phyloP scores from a whole-genome alignment of 805 yeast species.

The Metschnikowia anglica region DNA sequence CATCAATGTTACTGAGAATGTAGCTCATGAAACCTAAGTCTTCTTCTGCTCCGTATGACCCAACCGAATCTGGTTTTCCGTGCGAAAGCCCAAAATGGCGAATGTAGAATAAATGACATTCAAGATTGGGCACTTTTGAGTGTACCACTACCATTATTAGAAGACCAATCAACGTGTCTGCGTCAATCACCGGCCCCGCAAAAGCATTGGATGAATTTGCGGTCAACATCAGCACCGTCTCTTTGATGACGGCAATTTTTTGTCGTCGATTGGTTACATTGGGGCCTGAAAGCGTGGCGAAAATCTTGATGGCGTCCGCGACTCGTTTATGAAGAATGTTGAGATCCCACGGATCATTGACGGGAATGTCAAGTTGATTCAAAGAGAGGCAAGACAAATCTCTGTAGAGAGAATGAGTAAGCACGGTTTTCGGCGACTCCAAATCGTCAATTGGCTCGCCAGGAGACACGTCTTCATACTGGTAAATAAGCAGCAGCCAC shows the following conservation, averaged over 20 bases:
- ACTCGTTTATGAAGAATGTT: constrained; percentile 43
- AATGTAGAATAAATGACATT: constrained; percentile 64
- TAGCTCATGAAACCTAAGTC: constrained; percentile 69
- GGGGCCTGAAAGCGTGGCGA: constrained; percentile 47
- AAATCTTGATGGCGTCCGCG: constrained; percentile 48
- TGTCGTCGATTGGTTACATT: constrained; percentile 40
- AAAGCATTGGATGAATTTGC: constrained; percentile 5
- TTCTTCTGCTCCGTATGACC: constrained; percentile 1
- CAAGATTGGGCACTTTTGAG: constrained; percentile 56
- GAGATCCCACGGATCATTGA: constrained; percentile 39
- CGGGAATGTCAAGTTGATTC: constrained; percentile 51
- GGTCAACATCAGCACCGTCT: constrained; percentile 55
- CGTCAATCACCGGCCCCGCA: constrained; percentile 52
- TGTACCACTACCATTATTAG: constrained; percentile 69
- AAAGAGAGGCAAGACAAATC: constrained; percentile 42
- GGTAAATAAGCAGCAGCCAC: constrained; percentile 51
- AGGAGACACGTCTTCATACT: constrained; percentile 28
- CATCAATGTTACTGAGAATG: constrained; percentile 80
- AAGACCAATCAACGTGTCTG: constrained; percentile 76
- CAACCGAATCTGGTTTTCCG: neutral
- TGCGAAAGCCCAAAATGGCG: constrained; percentile 51
- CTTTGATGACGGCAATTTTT: constrained; percentile 49
- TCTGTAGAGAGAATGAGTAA: constrained; percentile 34
- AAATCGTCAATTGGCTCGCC: constrained; percentile 23
- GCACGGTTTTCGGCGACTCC: constrained; percentile 26